Conservation (phyloP, 2,329 filamentous ascomycete species). For the Falciphora oryzae region DNA sequence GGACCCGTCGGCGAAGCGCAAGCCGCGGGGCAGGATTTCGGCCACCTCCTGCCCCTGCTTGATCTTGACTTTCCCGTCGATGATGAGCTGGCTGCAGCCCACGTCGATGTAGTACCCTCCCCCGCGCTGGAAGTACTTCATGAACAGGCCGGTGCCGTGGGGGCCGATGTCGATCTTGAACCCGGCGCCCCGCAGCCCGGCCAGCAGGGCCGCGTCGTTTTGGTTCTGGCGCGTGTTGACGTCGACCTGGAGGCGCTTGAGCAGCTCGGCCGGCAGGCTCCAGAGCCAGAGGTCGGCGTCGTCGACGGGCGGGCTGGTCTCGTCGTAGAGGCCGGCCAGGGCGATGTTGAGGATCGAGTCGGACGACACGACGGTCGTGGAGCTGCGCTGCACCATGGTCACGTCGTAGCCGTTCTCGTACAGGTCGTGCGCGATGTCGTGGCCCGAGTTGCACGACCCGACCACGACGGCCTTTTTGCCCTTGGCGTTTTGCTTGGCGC, state of each 20-base stretch:
- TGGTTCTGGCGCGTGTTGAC: slow-evolving; percentile 30
- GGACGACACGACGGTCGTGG: slow-evolving; percentile 49
- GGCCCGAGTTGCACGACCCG: slow-evolving; percentile 53
- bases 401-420: slow-evolving; percentile 52
- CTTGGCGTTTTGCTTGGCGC: slow-evolving; percentile 29
- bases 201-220: slow-evolving; percentile 32
- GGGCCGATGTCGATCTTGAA: slow-evolving; percentile 54
- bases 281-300: slow-evolving; percentile 51
- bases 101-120: slow-evolving; percentile 58
- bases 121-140: slow-evolving; percentile 56
- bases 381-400: slow-evolving; percentile 55
- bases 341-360: slow-evolving; percentile 36
- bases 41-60: slow-evolving; percentile 43
- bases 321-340: slow-evolving; percentile 35
- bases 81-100: slow-evolving; percentile 46
- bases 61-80: slow-evolving; percentile 51
- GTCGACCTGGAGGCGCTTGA: slow-evolving; percentile 44
- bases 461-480: slow-evolving; percentile 50
- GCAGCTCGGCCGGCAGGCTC: slow-evolving; percentile 42
- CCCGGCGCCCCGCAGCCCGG: slow-evolving; percentile 47
- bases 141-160: slow-evolving; percentile 45
- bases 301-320: slow-evolving; percentile 42
- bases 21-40: slow-evolving; percentile 34
- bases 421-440: slow-evolving; percentile 54
- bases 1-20: slow-evolving; percentile 41